Evolutionary conservation across 2,329 filamentous ascomycete species (phyloP).

Genomic region (Nigrograna mackinnonii): DNA sequence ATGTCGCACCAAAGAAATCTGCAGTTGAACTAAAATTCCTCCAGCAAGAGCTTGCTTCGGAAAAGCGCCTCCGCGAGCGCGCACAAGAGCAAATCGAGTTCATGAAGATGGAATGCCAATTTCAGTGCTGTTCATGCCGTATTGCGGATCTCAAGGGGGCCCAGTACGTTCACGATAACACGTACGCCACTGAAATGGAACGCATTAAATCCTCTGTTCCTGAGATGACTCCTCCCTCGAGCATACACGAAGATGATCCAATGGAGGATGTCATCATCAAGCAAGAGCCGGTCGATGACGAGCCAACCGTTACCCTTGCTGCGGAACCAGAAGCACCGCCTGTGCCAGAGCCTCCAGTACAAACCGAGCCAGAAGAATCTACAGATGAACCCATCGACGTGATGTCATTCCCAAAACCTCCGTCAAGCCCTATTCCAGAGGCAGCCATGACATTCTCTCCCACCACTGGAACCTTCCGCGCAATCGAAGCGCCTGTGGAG

Average conservation of each 20-base stretch:
- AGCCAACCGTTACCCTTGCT: slow-evolving; percentile 24
- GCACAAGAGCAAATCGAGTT: slow-evolving; percentile 76
- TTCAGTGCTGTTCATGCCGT: slow-evolving; percentile 67
- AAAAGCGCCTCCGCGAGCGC: slow-evolving; percentile 65
- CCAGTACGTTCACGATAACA: slow-evolving; percentile 42
- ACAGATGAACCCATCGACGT: slow-evolving; percentile 11
- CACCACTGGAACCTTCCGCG: slow-evolving; percentile 41
- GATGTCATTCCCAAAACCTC: slow-evolving; percentile 12
- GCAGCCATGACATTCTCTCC: slow-evolving; percentile 37
- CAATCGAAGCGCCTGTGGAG: slow-evolving; percentile 34
- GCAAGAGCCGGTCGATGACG: slow-evolving; percentile 19
- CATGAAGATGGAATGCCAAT: slow-evolving; percentile 72
- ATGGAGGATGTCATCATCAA: slow-evolving; percentile 35
- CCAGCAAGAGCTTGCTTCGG: slow-evolving; percentile 54
- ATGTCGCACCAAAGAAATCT: slow-evolving; percentile 48
- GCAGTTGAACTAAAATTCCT: slow-evolving; percentile 51
- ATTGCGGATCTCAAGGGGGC: slow-evolving; percentile 43
- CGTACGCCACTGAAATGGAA: slow-evolving; percentile 37
- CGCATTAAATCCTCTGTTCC: slow-evolving; percentile 48
- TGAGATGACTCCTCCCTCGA: slow-evolving; percentile 65
- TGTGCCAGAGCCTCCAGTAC: not conserved
- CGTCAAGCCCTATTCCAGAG: slow-evolving; percentile 17
- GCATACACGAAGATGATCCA: slow-evolving; percentile 57
- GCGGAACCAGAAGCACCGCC: slow-evolving; percentile 12
- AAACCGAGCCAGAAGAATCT: slow-evolving; percentile 2